These are phyloP conservation scores for Pythium myriotylum DNA, from an alignment of 352 stramenopile species.

Conservation along the genomic window DNA sequence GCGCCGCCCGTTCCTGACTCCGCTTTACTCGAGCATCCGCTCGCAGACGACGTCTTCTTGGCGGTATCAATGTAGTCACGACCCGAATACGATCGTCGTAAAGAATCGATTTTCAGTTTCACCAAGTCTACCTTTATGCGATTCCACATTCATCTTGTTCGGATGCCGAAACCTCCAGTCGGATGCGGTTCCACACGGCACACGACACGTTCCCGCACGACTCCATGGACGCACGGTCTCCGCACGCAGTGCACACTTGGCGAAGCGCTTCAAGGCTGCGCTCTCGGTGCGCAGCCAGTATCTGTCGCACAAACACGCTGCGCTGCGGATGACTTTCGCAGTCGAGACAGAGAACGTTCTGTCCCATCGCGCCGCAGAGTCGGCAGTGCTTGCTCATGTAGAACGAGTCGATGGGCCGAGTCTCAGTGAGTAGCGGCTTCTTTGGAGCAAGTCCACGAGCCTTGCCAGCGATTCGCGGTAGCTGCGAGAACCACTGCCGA, in stretches of 20 bases:
- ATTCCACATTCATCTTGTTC: not conserved
- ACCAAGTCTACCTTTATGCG: conserved; percentile 7
- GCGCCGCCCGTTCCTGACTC: too few relatives aligned
- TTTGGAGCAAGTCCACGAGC: conserved; percentile 47
- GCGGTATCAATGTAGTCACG: conserved; percentile 7
- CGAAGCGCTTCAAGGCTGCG: conserved; percentile 40
- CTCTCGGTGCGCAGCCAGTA: conserved; percentile 43
- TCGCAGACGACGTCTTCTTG: conserved; percentile 4
- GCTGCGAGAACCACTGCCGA: conserved; percentile 64
- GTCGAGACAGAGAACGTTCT: conserved; percentile 49
- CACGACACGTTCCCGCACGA: conserved; percentile 62
- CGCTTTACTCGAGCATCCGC: not conserved
- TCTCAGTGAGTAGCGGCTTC: conserved; percentile 17
- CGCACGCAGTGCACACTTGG: conserved; percentile 52
- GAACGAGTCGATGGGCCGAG: conserved; percentile 77
- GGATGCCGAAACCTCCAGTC: conserved; percentile 21
- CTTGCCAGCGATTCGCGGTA: conserved; percentile 65
- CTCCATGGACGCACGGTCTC: conserved; percentile 45
- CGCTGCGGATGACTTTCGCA: conserved; percentile 61
- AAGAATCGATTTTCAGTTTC: too few relatives aligned
- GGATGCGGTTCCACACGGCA: conserved; percentile 67
- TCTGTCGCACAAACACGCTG: conserved; percentile 66
- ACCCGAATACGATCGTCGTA: not conserved
- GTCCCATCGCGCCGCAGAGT: conserved; percentile 69
- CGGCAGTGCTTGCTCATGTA: conserved; percentile 85